Evolutionary conservation across 179 eudicot genomes (phyloP), one percentile per base, ranked within the genome.

Genomic region (Patellifolia procumbens): DNA sequence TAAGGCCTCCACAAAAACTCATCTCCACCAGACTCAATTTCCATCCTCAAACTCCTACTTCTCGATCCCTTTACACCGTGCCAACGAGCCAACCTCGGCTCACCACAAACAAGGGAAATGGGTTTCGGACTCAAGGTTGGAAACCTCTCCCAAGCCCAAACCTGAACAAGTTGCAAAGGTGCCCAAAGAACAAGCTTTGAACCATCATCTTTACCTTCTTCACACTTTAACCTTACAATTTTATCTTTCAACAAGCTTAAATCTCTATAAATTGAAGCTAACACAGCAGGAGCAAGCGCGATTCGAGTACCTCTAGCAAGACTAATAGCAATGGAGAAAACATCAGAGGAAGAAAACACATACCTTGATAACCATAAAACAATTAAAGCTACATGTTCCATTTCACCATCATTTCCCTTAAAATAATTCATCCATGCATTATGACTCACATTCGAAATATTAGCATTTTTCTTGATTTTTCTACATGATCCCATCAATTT

Each of bases 81-180:
- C 90, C 86, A 87, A 3, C 82, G 74, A 29, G 81, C 83, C 28
- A 77, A 4, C 72, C 85, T 81, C 2, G 77, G 78, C 74, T 69
- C 66, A 7, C 78, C 80, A 11, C 3, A 46, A 17, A 28, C 20
- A 0, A 61, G 20, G 6, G 28, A 19, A 34, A 63, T 63, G 0
- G 81, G 77, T 7, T 59, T 22, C 0, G 89, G 89, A 28, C 77
- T 37, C 31, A 83, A 51, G 0, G 29, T 35, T 28, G 81, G 78
- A 13, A 86, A 76, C 43, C 86, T 83, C 70, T 86, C 88, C 85
- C 84, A 85, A 78, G 29, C 86, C 87, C 85, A 83, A 63, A 79
- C 26, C 62, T 86, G 87, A 29, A 81, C 82, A 0, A 86, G 59
- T n/a, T 75, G 82, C 7, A 86, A 55, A 31, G 76, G 87, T 1